phyloP scores from a whole-genome alignment of 345 rosid species.

The Pistacia vera region DNA sequence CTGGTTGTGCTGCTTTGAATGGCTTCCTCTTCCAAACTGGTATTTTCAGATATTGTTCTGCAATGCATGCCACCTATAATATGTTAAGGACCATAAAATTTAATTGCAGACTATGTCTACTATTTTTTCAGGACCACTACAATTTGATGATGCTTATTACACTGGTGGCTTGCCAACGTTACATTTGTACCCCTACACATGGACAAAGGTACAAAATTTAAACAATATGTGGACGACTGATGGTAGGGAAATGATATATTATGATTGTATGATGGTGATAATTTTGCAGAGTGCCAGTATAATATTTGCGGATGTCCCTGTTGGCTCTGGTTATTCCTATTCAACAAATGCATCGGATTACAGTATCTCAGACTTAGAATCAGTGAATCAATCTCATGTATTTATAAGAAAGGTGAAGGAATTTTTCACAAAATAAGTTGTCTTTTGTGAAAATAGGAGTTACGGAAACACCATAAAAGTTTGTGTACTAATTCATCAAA shows the following conservation, averaged over 20 bases:
- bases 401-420: constrained; percentile 20
- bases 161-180: constrained; percentile 25
- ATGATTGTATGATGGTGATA: neutral
- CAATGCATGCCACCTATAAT: too few species aligned
- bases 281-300: constrained; percentile 22
- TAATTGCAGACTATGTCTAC: too few species aligned
- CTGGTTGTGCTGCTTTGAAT: constrained; percentile 34
- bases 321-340: constrained; percentile 26
- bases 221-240: too few species aligned
- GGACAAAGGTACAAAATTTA: constrained; percentile 30
- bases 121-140: constrained; percentile 22
- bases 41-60: neutral
- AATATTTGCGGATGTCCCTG: constrained; percentile 26
- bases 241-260: too few species aligned
- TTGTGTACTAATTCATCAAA: neutral
- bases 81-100: too few species aligned
- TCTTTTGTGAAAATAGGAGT: too few species aligned
- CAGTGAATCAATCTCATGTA: neutral
- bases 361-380: constrained; percentile 13
- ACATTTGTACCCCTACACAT: constrained; percentile 16
- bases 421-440: neutral
- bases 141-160: constrained; percentile 14
- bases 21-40: constrained; percentile 33
- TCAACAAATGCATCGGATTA: constrained; percentile 10
- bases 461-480: neutral